Evolutionary conservation across 768 basidiomycete genomes (phyloP), one percentile per base, ranked within the genome.

Genomic region (Mrakia blollopis): DNA sequence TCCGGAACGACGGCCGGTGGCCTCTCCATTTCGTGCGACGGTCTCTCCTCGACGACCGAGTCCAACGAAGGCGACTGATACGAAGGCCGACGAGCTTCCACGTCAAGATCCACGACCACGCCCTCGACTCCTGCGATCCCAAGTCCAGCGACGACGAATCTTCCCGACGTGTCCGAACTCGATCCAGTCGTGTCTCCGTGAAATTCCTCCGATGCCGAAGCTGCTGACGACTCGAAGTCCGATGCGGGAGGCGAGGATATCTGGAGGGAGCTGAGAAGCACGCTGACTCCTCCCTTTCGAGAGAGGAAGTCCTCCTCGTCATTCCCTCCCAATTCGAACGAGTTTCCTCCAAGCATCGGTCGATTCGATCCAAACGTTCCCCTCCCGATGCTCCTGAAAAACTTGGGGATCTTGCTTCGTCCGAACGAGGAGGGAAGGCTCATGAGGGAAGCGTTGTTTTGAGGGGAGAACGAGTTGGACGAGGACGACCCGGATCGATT

Each of bases 251-350:
- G 39, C 23, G 65, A 86, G 88, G 65, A 25, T 52, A 79, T 69
- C 8, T 68, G 30, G 76, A 72, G 77, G 60, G 70, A 76, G 68
- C 76, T 50, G 62, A 92, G 82, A 81, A 90, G 91, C 62, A 88
- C 86, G 80, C 91, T 89, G 44, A 90, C 87, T 0, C 89, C 91
- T 23, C 88, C 89, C 68, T 87, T 86, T 14, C 88, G 86, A 28
- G 86, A 85, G 47, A 91, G 83, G 60, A 91, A 80, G 82, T 93
- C 90, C 16, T 87, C 86, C 18, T 57, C 57, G 23, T 25, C 57
- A n/a, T 28, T 57, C 57, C 9, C 52, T 54, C 52, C 63, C 23
- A 37, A 23, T 23, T 68, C 65, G 37, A 68, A 68, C 65, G 65
- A 68, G 35, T 41, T 68, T 35, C 35, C 65, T 25, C 35, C 35